These are phyloP conservation scores for Sarocladium kiliense DNA, from an alignment of 2,329 filamentous ascomycete genomes.

Conservation along the genomic window DNA sequence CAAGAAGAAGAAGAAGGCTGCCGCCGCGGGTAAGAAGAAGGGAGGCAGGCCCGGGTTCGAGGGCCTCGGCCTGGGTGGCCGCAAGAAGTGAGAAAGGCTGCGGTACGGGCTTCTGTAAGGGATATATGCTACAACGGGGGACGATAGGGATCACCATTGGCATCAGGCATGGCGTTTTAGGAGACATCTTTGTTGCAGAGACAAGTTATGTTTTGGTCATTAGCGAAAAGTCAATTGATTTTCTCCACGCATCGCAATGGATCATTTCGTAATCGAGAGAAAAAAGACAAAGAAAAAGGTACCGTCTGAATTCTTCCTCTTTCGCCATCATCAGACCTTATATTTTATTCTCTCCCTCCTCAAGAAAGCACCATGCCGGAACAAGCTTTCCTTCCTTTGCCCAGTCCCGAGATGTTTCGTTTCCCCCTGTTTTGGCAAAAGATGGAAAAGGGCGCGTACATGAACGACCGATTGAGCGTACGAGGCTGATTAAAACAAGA, in stretches of 20 bases:
- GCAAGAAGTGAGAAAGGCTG: slow-evolving; percentile 34
- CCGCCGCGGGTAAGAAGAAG: slow-evolving; percentile 35
- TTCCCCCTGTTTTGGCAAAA: background rate
- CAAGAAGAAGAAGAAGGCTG: slow-evolving; percentile 51
- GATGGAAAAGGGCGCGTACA: background rate
- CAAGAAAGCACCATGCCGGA: no score
- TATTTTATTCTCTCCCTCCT: no score
- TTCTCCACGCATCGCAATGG: slow-evolving; percentile 6
- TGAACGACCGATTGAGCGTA: background rate
- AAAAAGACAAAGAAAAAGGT: background rate
- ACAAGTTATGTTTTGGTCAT: background rate
- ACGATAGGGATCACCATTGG: background rate
- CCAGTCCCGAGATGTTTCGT: background rate
- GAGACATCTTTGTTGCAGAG: background rate
- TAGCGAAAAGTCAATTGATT: slow-evolving; percentile 9
- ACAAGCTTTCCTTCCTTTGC: no score
- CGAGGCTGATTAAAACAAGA: background rate
- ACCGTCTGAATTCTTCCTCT: background rate
- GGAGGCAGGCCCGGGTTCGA: slow-evolving; percentile 62
- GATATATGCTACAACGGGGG: slow-evolving; percentile 2
- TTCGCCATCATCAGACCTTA: background rate
- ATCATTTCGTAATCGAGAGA: background rate
- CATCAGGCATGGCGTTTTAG: slow-evolving; percentile 7
- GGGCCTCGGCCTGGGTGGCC: slow-evolving; percentile 54
- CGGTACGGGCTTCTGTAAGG: background rate